These are phyloP conservation scores for Penicillium argentinense DNA, from an alignment of 495 filamentous ascomycete genomes.

Conservation along the genomic window DNA sequence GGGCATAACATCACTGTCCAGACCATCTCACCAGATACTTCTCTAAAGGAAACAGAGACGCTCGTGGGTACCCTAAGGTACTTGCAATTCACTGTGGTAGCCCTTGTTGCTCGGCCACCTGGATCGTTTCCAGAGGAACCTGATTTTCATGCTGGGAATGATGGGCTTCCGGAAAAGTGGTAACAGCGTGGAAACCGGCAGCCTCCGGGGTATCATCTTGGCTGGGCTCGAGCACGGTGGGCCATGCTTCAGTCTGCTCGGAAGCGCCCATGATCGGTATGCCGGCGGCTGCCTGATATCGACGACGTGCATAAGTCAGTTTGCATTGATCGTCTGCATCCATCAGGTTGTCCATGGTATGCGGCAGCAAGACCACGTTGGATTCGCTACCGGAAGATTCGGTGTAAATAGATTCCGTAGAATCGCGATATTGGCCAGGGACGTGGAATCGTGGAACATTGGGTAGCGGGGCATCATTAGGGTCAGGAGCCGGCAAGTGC, in stretches of 20 bases:
- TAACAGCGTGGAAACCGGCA: neutral
- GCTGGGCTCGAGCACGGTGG: neutral
- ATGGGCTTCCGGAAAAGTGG: neutral
- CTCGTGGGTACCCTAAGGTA: too few relatives aligned
- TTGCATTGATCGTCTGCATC: conserved; percentile 73
- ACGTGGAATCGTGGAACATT: conserved; percentile 50
- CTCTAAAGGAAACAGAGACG: neutral
- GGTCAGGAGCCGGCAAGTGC: conserved; percentile 30
- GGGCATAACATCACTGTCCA: conserved; percentile 1
- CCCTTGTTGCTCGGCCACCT: neutral
- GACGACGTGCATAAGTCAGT: conserved; percentile 66
- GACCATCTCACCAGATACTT: conserved; percentile 4
- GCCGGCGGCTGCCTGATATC: conserved; percentile 43
- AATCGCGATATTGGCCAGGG: conserved; percentile 54
- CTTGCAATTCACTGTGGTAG: too few relatives aligned
- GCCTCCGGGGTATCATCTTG: neutral
- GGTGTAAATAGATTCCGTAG: conserved; percentile 68
- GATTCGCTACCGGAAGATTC: conserved; percentile 52
- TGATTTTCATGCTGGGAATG: neutral
- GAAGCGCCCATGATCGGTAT: conserved; percentile 4
- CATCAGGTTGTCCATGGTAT: conserved; percentile 81
- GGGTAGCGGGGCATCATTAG: conserved; percentile 48
- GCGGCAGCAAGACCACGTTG: conserved; percentile 70
- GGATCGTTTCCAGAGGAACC: neutral
- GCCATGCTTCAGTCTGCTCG: neutral